These are phyloP conservation scores for Aspergillus nanangensis DNA, from an alignment of 495 filamentous ascomycete species.

Conservation along the genomic window DNA sequence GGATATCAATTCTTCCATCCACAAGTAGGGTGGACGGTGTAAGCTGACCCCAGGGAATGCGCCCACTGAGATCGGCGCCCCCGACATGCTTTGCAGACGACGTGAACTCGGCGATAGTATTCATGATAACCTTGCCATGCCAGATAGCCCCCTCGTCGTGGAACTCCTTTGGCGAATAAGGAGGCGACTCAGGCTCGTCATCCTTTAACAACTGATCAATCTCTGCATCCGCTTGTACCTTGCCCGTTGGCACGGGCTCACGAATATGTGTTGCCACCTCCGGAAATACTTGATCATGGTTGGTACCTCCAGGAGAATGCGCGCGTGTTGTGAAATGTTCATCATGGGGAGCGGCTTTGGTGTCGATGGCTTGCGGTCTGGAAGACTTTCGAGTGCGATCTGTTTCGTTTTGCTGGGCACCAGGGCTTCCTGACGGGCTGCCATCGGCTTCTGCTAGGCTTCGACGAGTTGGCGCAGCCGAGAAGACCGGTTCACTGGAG, in stretches of 20 bases:
- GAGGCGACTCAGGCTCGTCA: conserved; percentile 76
- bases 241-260: conserved; percentile 35
- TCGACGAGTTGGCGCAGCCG: conserved; percentile 34
- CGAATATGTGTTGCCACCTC: conserved; percentile 38
- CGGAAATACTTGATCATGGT: conserved; percentile 40
- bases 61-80: conserved; percentile 63
- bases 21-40: conserved; percentile 65
- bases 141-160: conserved; percentile 65
- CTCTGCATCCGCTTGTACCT: conserved; percentile 71
- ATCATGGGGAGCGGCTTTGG: conserved; percentile 26
- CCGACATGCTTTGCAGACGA: conserved; percentile 79
- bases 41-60: conserved; percentile 64
- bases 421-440: conserved; percentile 32
- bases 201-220: conserved; percentile 87
- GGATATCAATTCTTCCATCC: conserved; percentile 76
- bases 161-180: conserved; percentile 77
- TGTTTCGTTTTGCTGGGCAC: conserved; percentile 21
- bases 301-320: conserved; percentile 31
- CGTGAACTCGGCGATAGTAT: conserved; percentile 63
- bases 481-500: conserved; percentile 47
- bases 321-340: conserved; percentile 17
- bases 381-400: conserved; percentile 17
- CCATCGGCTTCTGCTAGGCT: conserved; percentile 33
- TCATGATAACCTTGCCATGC: conserved; percentile 78
- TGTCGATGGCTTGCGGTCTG: conserved; percentile 46